These are phyloP conservation scores for Globisporangium ultimum DNA, from an alignment of 352 stramenopile species.

Conservation along the genomic window DNA sequence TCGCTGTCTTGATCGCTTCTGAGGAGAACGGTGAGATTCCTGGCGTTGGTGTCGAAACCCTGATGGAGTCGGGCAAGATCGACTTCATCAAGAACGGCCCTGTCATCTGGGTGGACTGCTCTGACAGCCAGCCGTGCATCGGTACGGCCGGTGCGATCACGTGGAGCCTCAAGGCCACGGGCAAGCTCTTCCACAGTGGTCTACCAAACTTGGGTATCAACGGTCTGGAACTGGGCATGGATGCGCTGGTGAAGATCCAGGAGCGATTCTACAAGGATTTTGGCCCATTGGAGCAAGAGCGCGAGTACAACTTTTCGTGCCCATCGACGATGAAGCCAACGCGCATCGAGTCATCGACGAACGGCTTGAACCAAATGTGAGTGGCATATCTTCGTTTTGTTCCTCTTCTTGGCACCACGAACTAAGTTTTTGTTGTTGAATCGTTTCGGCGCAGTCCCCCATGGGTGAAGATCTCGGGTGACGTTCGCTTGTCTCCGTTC, in stretches of 20 bases:
- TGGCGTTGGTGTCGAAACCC: constrained; percentile 86
- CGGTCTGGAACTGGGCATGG: constrained; percentile 84
- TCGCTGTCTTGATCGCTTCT: constrained; percentile 89
- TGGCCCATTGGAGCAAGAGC: constrained; percentile 73
- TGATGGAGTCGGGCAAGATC: constrained; percentile 87
- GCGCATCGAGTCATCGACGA: constrained; percentile 74
- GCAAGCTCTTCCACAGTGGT: constrained; percentile 91
- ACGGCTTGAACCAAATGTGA: constrained; percentile 84
- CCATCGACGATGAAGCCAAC: constrained; percentile 87
- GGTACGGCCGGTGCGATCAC: constrained; percentile 85
- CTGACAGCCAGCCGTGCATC: constrained; percentile 91
- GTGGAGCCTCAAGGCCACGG: constrained; percentile 88
- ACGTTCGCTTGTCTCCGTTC: constrained; percentile 90
- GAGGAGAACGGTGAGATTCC: constrained; percentile 84
- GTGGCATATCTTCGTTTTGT: too few relatives aligned
- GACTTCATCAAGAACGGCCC: constrained; percentile 92
- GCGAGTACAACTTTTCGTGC: constrained; percentile 90
- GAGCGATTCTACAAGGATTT: constrained; percentile 90
- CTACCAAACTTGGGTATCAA: constrained; percentile 90
- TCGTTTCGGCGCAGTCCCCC: too few relatives aligned
- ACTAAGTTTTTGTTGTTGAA: too few relatives aligned
- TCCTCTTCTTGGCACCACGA: too few relatives aligned
- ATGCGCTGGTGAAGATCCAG: constrained; percentile 84
- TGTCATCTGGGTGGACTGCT: constrained; percentile 91
- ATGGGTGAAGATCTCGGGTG: constrained; percentile 88